Evolutionary conservation across 441 rosid genomes (phyloP).

Genomic region (Melastoma candidum): DNA sequence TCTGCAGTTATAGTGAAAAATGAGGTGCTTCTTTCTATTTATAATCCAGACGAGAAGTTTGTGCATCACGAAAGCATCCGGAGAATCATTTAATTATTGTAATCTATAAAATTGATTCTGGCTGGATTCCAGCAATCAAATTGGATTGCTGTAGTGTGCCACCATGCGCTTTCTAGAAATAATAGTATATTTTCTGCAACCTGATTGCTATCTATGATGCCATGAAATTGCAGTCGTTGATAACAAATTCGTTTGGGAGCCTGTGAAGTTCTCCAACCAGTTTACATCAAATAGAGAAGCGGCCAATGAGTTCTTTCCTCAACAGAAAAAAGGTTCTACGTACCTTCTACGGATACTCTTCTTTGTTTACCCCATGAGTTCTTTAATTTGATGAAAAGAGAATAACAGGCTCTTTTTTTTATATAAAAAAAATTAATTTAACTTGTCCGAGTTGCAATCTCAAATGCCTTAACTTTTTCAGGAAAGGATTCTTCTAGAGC

Average conservation of each 20-base stretch:
- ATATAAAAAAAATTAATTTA: not conserved
- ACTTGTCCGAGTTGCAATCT: not conserved
- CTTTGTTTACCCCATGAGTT: conserved; percentile 22
- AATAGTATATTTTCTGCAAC: not conserved
- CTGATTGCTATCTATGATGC: conserved; percentile 1
- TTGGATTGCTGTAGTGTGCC: not conserved
- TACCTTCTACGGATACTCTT: too few relatives aligned
- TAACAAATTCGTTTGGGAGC: conserved; percentile 61
- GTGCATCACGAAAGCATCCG: not conserved
- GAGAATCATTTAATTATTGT: not conserved
- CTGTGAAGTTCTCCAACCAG: conserved; percentile 56
- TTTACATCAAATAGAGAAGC: conserved; percentile 35
- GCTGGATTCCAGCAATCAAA: too few relatives aligned
- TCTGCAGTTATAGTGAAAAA: not conserved
- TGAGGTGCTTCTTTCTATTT: not conserved
- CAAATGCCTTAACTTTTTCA: conserved; percentile 18
- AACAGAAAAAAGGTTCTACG: conserved; percentile 42
- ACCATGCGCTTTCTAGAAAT: not conserved
- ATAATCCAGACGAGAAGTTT: not conserved
- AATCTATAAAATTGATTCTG: not conserved
- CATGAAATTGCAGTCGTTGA: conserved; percentile 46
- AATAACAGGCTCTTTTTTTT: conserved; percentile 16
- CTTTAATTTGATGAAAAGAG: conserved; percentile 43
- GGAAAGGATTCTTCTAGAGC: conserved; percentile 45
- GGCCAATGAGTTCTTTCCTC: conserved; percentile 36